These are phyloP conservation scores for Clavispora vitiphila DNA, from an alignment of 805 yeast genomes.

Conservation along the genomic window DNA sequence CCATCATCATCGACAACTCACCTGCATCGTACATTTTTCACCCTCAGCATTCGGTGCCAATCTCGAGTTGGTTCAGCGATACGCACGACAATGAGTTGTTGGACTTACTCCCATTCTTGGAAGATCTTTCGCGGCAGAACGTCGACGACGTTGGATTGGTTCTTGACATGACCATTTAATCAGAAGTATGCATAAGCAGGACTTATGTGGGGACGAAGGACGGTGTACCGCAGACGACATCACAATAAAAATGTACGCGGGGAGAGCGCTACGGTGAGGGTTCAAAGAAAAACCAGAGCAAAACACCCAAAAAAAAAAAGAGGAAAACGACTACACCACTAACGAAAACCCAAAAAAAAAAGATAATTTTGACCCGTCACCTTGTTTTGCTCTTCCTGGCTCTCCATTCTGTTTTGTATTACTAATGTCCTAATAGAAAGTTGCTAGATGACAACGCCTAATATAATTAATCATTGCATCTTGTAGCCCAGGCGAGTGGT, in stretches of 20 bases:
- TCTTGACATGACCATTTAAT: slow-evolving; percentile 62
- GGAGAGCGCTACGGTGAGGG: neutral
- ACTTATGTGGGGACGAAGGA: slow-evolving; percentile 11
- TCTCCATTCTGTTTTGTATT: slow-evolving; percentile 1
- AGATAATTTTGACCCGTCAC: neutral
- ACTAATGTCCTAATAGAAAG: neutral
- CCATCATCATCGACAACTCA: slow-evolving; percentile 91
- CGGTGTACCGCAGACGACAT: neutral
- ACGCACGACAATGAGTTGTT: slow-evolving; percentile 92
- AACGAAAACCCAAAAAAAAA: neutral
- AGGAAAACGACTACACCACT: neutral
- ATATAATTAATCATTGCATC: neutral
- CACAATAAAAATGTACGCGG: neutral
- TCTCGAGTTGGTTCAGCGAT: slow-evolving; percentile 97
- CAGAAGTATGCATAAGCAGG: slow-evolving; percentile 14
- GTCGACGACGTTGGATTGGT: slow-evolving; percentile 86
- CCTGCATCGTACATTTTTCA: slow-evolving; percentile 98
- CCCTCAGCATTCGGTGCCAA: slow-evolving; percentile 96
- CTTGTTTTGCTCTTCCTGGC: neutral
- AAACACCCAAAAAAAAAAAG: neutral
- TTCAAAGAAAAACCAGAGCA: neutral
- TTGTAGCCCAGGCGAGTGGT: too few species aligned
- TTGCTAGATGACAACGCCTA: neutral
- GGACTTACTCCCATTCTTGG: slow-evolving; percentile 85
- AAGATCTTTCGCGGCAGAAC: slow-evolving; percentile 66